Conservation (phyloP, 1,139 yeast genomes). For the Maudiozyma humilis region DNA sequence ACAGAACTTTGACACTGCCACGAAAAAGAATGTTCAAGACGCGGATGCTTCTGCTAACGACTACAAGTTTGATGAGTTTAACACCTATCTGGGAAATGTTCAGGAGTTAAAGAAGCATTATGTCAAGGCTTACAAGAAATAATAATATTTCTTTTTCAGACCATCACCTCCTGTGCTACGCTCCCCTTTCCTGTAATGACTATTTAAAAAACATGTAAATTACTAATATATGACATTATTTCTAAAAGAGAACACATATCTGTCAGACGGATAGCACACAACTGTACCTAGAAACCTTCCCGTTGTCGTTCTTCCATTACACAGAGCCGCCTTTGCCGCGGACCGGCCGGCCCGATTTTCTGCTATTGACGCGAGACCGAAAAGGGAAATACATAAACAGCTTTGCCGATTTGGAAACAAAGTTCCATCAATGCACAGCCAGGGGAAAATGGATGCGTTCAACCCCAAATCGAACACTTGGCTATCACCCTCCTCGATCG, state of each 20-base stretch:
- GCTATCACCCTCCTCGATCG: not conserved
- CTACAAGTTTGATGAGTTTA: conserved; percentile 8
- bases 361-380: not conserved
- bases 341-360: not conserved
- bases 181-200: not conserved
- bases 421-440: not conserved
- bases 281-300: too few relatives aligned
- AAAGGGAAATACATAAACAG: not conserved
- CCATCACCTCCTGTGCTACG: too few relatives aligned
- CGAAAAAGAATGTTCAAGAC: not conserved
- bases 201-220: too few relatives aligned
- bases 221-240: too few relatives aligned
- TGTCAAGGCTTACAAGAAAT: not conserved
- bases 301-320: too few relatives aligned
- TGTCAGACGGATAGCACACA: too few relatives aligned
- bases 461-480: not conserved
- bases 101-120: conserved; percentile 1
- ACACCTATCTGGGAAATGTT: not conserved
- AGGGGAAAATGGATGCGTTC: not conserved
- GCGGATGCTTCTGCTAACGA: not conserved
- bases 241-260: too few relatives aligned
- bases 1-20: conserved; percentile 16
- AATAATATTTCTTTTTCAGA: too few relatives aligned
- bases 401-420: not conserved
- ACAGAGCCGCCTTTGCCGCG: too few relatives aligned